A percentile compares a stretch with the other conserved stretches of the same genome.
These are phyloP conservation scores for Strigomonas oncopelti DNA, from an alignment of 208 protist genomes.

Conservation along the genomic window DNA sequence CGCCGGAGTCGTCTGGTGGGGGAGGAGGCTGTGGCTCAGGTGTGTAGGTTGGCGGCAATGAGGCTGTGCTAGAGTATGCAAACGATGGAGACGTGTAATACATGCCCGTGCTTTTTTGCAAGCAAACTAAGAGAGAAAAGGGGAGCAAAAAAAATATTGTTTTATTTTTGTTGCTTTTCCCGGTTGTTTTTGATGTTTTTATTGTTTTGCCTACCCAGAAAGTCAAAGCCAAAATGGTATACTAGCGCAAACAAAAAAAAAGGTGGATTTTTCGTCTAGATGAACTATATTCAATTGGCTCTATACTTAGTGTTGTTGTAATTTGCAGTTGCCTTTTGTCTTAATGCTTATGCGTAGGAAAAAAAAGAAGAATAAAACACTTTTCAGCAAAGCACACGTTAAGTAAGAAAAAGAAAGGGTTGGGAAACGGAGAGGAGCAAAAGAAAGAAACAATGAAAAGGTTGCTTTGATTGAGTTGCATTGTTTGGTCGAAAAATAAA, in stretches of 20 bases:
- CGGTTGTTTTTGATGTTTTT: not conserved
- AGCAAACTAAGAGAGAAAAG: constrained; percentile 14
- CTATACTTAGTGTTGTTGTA: not conserved
- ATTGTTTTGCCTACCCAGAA: no score
- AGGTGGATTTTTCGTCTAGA: not conserved
- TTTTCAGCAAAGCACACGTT: not conserved
- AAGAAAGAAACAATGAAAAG: constrained; percentile 9
- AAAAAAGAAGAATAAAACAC: not conserved
- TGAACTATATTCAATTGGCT: not conserved
- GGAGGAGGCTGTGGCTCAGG: not conserved
- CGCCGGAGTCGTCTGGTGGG: no score
- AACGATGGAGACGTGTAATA: no score
- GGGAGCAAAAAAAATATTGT: constrained; percentile 2
- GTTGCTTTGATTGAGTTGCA: no score
- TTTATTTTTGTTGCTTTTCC: not conserved
- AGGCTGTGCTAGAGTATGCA: no score
- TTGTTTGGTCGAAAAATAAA: no score
- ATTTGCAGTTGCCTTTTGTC: not conserved
- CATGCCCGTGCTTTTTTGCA: not conserved
- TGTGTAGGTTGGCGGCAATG: not conserved
- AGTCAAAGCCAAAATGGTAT: no score
- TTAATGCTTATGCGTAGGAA: not conserved
- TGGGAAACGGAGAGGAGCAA: not conserved
- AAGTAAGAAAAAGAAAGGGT: constrained; percentile 7
- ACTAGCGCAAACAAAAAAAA: no score